Conservation (phyloP, 495 filamentous ascomycete genomes). For the Penicillium soppii region DNA sequence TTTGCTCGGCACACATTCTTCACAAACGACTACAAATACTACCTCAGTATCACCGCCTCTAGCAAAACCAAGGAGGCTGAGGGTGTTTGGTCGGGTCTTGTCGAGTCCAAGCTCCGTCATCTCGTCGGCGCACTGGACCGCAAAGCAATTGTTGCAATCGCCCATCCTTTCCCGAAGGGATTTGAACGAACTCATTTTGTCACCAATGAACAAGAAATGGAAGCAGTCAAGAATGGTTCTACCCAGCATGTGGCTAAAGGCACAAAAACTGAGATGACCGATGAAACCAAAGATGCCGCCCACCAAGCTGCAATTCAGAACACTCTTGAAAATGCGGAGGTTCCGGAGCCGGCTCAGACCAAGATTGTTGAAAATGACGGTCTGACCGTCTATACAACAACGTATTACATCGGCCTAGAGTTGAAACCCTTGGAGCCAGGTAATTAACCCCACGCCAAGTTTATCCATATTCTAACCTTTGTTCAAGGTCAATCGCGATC, state of each 20-base stretch:
- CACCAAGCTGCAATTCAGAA: constrained; percentile 50
- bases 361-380: constrained; percentile 27
- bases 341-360: constrained; percentile 37
- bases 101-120: constrained; percentile 87
- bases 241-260: constrained; percentile 65
- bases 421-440: constrained; percentile 39
- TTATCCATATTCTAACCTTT: constrained; percentile 20
- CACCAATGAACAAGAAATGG: constrained; percentile 66
- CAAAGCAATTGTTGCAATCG: constrained; percentile 71
- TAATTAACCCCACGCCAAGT: constrained; percentile 18
- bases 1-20: constrained; percentile 91
- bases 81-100: constrained; percentile 82
- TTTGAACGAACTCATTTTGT: constrained; percentile 80
- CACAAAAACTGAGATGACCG: constrained; percentile 58
- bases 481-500: constrained; percentile 49
- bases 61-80: constrained; percentile 84
- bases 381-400: constrained; percentile 73
- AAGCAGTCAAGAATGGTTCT: constrained; percentile 68
- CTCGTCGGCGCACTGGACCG: constrained; percentile 77
- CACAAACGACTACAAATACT: constrained; percentile 89
- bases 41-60: constrained; percentile 83
- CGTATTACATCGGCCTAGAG: constrained; percentile 85
- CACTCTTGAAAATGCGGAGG: constrained; percentile 45
- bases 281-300: constrained; percentile 55
- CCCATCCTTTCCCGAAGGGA: constrained; percentile 89